Evolutionary conservation across 2,329 filamentous ascomycete genomes (phyloP), one percentile per base, ranked within the genome.

Genomic region (Didymellaceae sp.): DNA sequence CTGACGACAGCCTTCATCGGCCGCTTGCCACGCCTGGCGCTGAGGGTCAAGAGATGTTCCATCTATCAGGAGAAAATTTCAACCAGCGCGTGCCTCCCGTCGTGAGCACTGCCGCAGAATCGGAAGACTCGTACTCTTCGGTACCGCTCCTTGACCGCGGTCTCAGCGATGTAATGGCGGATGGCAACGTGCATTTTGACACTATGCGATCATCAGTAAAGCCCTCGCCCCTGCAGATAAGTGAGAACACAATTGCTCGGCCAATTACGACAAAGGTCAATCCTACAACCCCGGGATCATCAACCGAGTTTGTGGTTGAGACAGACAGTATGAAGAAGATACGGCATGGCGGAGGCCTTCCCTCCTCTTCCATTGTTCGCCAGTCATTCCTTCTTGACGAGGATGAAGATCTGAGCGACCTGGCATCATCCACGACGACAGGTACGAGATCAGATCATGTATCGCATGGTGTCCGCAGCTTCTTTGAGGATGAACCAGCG

Each of bases 131-230:
- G 0, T 91, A 91, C 67, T 87, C 84, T 30, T 92, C 89, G 0
- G 85, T 87, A 25, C 90, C 91, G 4, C 79, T 94, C 6, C 80
- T 95, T 10, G 87, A 93, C 54, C 83, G 88, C 40, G 88, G 82
- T 3, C 67, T 72, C 14, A 72, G 68, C 45, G 68, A 67, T 8
- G 55, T 70, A 16, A 54, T 54, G 22, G 46, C 41, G 17, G 50
- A 61, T 9, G 52, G 44, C 5, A 55, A 58, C 42, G 54, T 52
- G n/a, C 55, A 52, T 8, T 71, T 80, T 39, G 75, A 80, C 13
- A 78, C 77, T 2, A 80, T 80, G 77, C 59, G 63, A 34, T 78
- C 76, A 53, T 77, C 75, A n/a, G 76, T 75, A 6, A 66, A 67
- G 17, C 68, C 68, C 14, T 68, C 66, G 14, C 70, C 70, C 6